Evolutionary conservation across 345 rosid species (phyloP).

Genomic region (Durio zibethinus): DNA sequence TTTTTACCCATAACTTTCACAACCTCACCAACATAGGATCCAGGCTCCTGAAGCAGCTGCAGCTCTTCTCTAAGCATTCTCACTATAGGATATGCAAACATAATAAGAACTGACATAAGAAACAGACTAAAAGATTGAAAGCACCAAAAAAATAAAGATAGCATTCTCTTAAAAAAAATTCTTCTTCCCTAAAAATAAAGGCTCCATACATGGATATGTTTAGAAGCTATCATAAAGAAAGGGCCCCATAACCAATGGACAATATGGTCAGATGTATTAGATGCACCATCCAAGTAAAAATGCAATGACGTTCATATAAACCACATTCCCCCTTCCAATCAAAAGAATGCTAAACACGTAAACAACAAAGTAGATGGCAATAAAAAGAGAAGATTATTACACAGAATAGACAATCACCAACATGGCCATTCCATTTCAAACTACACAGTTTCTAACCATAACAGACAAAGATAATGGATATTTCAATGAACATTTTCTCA

Average conservation of each 20-base stretch:
- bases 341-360: not conserved
- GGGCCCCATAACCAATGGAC: not conserved
- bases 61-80: slow-evolving; percentile 94
- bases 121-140: not conserved
- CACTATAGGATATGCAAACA: slow-evolving; percentile 38
- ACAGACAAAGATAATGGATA: not conserved
- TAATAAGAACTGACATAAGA: not conserved
- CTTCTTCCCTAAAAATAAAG: not conserved
- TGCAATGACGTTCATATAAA: not conserved
- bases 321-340: not conserved
- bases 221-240: not conserved
- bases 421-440: not conserved
- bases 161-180: not conserved
- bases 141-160: not conserved
- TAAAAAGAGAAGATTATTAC: not conserved
- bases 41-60: slow-evolving; percentile 98
- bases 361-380: not conserved
- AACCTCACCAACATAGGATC: slow-evolving; percentile 98
- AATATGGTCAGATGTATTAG: not conserved
- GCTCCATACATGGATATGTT: not conserved
- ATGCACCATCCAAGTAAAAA: not conserved
- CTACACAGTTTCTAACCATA: not conserved
- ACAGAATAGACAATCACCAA: not conserved
- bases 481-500: not conserved
- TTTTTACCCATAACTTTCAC: slow-evolving; percentile 99